Conservation (phyloP, 2,329 filamentous ascomycete genomes). For the Orbilia blumenaviensis region DNA sequence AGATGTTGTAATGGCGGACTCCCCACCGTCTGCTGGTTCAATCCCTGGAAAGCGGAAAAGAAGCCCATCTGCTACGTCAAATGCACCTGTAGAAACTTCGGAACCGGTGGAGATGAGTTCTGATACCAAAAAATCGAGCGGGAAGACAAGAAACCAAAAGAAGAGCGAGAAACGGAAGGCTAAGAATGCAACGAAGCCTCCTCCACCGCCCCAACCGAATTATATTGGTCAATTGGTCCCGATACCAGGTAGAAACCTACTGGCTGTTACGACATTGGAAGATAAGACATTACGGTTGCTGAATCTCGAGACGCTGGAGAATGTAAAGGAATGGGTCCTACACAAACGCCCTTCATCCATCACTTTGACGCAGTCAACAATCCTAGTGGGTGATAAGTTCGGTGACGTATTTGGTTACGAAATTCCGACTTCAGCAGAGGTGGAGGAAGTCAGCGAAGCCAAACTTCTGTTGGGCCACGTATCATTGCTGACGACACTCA, state of each 20-base stretch:
- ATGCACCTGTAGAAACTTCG: background rate
- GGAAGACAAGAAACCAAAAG: conserved; percentile 8
- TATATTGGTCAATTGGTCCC: conserved; percentile 59
- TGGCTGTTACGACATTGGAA: conserved; percentile 83
- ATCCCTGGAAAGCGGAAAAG: conserved; percentile 42
- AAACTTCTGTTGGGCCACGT: conserved; percentile 87
- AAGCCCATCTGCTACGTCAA: conserved; percentile 35
- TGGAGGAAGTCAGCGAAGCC: conserved; percentile 70
- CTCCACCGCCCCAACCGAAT: conserved; percentile 56
- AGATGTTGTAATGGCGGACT: conserved; percentile 32
- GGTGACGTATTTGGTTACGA: conserved; percentile 87
- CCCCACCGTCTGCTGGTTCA: conserved; percentile 16
- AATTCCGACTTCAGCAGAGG: conserved; percentile 11
- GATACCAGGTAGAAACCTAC: conserved; percentile 70
- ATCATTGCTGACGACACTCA: conserved; percentile 85
- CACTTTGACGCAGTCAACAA: conserved; percentile 74
- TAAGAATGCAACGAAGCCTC: background rate
- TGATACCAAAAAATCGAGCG: background rate
- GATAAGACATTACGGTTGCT: conserved; percentile 93
- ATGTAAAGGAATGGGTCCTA: conserved; percentile 74
- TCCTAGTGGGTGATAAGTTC: conserved; percentile 92
- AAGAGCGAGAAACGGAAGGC: conserved; percentile 15
- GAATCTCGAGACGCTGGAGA: conserved; percentile 74
- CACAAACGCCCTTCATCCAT: conserved; percentile 87
- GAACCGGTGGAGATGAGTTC: background rate